Conservation (phyloP, 352 stramenopile species). For the Globisporangium camurandrum region DNA sequence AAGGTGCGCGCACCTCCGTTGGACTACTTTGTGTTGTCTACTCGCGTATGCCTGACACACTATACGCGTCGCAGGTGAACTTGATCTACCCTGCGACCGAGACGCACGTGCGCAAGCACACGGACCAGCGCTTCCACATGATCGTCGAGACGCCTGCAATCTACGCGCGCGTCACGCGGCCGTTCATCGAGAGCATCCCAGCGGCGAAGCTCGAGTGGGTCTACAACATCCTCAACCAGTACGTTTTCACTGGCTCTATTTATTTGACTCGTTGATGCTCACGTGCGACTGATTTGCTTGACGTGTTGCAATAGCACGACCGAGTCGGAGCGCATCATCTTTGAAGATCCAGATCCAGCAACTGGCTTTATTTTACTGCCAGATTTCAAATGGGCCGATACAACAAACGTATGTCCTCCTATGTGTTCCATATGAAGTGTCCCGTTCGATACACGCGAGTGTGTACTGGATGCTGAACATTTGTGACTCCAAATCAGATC, state of each 20-base stretch:
- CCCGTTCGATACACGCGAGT: background rate
- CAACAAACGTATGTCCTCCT: conserved; percentile 33
- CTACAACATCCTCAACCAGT: conserved; percentile 87
- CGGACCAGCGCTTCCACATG: conserved; percentile 78
- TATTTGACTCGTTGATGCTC: conserved; percentile 2
- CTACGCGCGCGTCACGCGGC: conserved; percentile 68
- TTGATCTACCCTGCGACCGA: conserved; percentile 79
- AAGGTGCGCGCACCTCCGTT: conserved; percentile 43
- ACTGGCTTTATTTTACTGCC: conserved; percentile 75
- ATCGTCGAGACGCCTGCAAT: conserved; percentile 71
- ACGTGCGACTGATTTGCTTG: background rate
- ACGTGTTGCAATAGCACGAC: conserved; percentile 38
- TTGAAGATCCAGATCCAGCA: conserved; percentile 51
- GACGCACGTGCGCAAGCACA: conserved; percentile 76
- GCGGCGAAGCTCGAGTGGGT: conserved; percentile 79
- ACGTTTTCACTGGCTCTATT: conserved; percentile 15
- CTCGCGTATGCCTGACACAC: too few relatives aligned
- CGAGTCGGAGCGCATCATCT: conserved; percentile 75
- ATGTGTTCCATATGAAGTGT: background rate
- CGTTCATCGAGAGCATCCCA: conserved; percentile 73
- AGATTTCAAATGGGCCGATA: conserved; percentile 82
- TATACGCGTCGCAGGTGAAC: conserved; percentile 67
- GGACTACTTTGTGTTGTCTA: background rate
- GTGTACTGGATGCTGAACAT: too few relatives aligned
- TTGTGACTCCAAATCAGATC: conserved; percentile 27